Base-by-base conservation (phyloP, 345 rosid species). In the Eucalyptus sideroxylon region DNA sequence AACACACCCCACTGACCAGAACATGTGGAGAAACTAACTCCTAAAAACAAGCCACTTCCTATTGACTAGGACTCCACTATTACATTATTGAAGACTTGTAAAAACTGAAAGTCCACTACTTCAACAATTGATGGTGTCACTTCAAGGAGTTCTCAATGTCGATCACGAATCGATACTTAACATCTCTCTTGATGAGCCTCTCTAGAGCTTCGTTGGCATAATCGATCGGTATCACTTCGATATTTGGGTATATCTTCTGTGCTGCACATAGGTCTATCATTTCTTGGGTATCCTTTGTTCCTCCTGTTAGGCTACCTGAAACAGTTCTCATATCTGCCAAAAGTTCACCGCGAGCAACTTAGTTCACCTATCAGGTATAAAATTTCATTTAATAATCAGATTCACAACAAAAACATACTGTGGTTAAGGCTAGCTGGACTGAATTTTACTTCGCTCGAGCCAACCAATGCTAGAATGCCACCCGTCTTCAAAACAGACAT, bases 141-240 rank as follows among this genome's bases (percentile, higher is more conserved):
- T 96, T 93, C 88, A 97, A 91, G 89, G 97, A 95, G 88, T 91
- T 95, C 93, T 94, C 93, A 10, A 96, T 92, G 87, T 98, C 99
- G 51, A 98, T 96, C 92, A 97, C 98, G 87, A 98, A 98, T 15
- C 98, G 94, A 89, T 95, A 97, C 94, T 95, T 95, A 80, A 96
- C 93, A 87, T 98, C 98, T 87, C 90, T 94, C 92, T 96, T 96
- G 88, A 91, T 87, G n/a, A 98, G 89, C 93, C 99, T 93, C 91
- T 95, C 98, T 5, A 96, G 92, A 89, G 99, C 99, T 92, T 95
- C 97, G 67, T 96, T 97, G 9, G 86, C 93, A 87, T 94, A 90
- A 27, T 96, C 92, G 37, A 97, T 95, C 1, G 99, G 98, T 90
- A 97, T 89, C 42, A 95, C 72, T 86, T 97, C 99, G 27, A 95